These are phyloP conservation scores for Ceratonia siliqua DNA, from an alignment of 306 rosid genomes.

Conservation along the genomic window DNA sequence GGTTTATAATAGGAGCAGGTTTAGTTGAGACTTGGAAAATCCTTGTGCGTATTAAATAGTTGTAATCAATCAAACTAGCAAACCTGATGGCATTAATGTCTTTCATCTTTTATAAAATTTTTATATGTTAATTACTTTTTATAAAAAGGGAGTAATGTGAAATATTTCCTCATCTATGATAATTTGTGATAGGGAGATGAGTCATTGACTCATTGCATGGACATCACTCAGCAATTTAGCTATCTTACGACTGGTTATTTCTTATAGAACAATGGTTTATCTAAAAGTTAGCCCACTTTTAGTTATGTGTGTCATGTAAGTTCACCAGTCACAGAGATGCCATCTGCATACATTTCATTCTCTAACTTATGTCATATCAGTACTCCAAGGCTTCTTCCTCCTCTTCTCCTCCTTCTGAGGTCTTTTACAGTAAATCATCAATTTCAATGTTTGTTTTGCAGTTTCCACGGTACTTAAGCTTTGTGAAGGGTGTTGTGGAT, in stretches of 20 bases:
- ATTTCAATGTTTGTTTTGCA: constrained; percentile 38
- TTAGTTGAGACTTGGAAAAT: neutral
- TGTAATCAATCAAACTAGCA: neutral
- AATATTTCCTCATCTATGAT: neutral
- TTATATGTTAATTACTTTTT: neutral
- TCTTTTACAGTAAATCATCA: neutral
- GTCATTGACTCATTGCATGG: neutral
- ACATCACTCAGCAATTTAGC: too few species aligned
- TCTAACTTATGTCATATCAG: neutral
- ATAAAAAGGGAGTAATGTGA: neutral
- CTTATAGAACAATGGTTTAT: neutral
- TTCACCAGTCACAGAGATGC: neutral
- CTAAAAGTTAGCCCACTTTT: neutral
- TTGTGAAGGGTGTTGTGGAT: constrained; percentile 97
- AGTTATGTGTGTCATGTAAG: neutral
- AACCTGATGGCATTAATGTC: neutral
- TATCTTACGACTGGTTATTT: too few species aligned
- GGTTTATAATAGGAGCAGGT: neutral
- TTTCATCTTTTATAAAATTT: neutral
- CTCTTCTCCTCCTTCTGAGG: neutral
- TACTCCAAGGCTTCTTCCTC: constrained; percentile 2
- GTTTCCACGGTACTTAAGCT: constrained; percentile 97
- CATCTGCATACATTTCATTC: constrained; percentile 5
- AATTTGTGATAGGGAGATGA: neutral
- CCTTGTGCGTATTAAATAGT: neutral